phyloP scores from a whole-genome alignment of 2,329 filamentous ascomycete genomes.

The Pestalotiopsis sp. region DNA sequence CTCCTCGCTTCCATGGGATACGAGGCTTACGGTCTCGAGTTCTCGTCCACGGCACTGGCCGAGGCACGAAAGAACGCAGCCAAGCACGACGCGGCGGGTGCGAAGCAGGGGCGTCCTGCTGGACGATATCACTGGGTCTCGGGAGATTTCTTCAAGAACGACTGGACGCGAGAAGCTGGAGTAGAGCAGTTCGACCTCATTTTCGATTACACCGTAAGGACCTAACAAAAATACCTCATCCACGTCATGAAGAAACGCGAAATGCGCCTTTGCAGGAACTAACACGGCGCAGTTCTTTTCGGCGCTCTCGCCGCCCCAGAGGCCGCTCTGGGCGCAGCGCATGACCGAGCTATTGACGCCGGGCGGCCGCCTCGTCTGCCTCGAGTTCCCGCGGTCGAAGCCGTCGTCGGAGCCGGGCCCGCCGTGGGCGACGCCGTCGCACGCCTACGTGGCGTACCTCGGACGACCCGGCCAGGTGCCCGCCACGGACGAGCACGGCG shows the following conservation, averaged over 20 bases:
- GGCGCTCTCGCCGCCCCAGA: constrained; percentile 57
- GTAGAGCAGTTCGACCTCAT: constrained; percentile 64
- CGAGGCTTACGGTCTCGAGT: constrained; percentile 76
- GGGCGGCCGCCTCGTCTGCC: constrained; percentile 58
- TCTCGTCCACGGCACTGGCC: constrained; percentile 50
- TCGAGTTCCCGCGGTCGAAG: constrained; percentile 81
- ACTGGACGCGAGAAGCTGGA: constrained; percentile 51
- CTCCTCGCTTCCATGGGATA: constrained; percentile 76
- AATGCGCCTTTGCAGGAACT: background rate
- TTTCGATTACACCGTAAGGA: constrained; percentile 64
- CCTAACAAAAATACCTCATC: background rate
- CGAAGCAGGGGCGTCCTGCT: constrained; percentile 33
- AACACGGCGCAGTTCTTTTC: constrained; percentile 57
- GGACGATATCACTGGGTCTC: constrained; percentile 52
- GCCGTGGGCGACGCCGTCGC: constrained; percentile 70
- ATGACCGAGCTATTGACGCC: constrained; percentile 53
- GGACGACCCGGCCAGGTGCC: constrained; percentile 69
- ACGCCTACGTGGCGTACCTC: constrained; percentile 74
- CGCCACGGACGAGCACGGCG: constrained; percentile 53
- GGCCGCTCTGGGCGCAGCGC: constrained; percentile 56
- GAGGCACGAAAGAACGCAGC: constrained; percentile 49
- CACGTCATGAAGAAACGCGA: background rate
- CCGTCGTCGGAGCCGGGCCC: constrained; percentile 67
- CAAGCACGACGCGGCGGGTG: constrained; percentile 45
- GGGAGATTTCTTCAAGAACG: constrained; percentile 70